These are phyloP conservation scores for Dinochytrium kinnereticum DNA, from an alignment of 371 early-diverging fungal species.

Conservation along the genomic window DNA sequence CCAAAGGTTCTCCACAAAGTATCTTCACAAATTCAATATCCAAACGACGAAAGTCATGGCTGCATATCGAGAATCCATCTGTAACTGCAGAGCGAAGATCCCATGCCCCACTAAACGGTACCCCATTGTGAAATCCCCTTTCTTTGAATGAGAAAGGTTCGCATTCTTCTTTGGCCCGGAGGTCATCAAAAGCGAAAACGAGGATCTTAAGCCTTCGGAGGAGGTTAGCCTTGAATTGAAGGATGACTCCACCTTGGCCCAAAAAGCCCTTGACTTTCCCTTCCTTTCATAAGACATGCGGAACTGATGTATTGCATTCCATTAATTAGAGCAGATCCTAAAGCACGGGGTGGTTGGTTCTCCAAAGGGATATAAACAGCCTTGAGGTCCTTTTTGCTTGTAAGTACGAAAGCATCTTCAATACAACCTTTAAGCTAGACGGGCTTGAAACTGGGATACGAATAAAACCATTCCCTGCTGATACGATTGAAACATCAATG, in stretches of 20 bases:
- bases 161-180: background rate
- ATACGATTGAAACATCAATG: background rate
- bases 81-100: background rate
- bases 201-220: background rate
- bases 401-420: background rate
- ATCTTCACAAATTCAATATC: slow-evolving; percentile 5
- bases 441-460: background rate
- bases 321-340: background rate
- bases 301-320: background rate
- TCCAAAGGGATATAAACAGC: background rate
- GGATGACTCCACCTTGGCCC: background rate
- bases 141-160: background rate
- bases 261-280: background rate
- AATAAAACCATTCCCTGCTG: background rate
- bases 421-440: background rate
- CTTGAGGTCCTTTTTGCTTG: background rate
- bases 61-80: background rate
- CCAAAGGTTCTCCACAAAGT: background rate
- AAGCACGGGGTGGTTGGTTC: background rate
- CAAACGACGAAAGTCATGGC: background rate
- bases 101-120: no score
- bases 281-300: background rate
- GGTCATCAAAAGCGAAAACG: background rate
- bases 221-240: background rate
- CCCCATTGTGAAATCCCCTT: no score